Conservation (phyloP, 768 basidiomycete genomes). For the Boletus patriciae region DNA sequence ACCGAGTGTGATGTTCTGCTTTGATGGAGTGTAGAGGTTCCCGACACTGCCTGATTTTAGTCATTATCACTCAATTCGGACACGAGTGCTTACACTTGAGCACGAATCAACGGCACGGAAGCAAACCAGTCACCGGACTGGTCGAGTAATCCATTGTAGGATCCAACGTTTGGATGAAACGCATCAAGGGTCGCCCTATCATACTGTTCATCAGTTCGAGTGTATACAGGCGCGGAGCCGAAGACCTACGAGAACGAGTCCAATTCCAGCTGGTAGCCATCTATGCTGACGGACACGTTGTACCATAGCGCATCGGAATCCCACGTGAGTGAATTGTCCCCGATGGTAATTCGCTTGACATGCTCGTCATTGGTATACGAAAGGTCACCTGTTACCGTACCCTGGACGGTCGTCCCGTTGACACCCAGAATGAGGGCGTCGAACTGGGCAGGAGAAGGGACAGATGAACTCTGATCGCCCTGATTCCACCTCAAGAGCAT, state of each 20-base stretch:
- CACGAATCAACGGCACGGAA: constrained; percentile 14
- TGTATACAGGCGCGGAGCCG: not conserved
- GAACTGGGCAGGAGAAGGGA: not conserved
- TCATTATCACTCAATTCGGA: not conserved
- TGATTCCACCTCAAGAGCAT: constrained; percentile 15
- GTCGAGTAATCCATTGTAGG: constrained; percentile 14
- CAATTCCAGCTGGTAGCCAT: constrained; percentile 9
- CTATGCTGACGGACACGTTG: constrained; percentile 9
- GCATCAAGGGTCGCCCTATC: constrained; percentile 9
- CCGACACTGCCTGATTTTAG: constrained; percentile 2
- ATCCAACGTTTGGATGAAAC: constrained; percentile 16
- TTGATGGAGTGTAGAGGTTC: not conserved
- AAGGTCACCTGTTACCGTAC: not conserved
- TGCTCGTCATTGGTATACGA: not conserved
- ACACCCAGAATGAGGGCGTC: constrained; percentile 8
- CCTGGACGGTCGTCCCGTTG: constrained; percentile 11
- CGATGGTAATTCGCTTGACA: constrained; percentile 9
- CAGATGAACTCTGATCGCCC: constrained; percentile 6
- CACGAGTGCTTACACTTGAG: constrained; percentile 8
- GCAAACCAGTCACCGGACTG: constrained; percentile 7
- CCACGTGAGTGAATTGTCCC: constrained; percentile 12
- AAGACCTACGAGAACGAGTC: constrained; percentile 13
- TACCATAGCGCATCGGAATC: constrained; percentile 12
- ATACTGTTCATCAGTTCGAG: not conserved
- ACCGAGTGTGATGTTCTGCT: not conserved